Evolutionary conservation across 176 grass and related monocot species (phyloP), one percentile per base, ranked within the genome.

Genomic region (Phyllostachys edulis): DNA sequence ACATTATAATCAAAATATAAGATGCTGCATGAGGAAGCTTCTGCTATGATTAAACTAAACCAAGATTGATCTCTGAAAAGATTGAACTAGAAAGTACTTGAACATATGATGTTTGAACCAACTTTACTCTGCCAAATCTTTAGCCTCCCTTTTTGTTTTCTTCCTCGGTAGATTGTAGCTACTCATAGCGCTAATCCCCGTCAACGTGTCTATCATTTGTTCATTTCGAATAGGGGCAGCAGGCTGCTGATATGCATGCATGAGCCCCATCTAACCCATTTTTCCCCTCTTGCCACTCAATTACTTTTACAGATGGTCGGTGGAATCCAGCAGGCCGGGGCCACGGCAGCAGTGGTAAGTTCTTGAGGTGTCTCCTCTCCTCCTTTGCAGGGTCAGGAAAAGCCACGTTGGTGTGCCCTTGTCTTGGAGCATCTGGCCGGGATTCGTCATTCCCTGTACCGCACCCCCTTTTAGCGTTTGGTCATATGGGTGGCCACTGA

Each of bases 221-320:
- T 81, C 85, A 62, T 82, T 54, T 44, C 7, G 17, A 17, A 42
- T 42, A 41, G 20, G 73, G 71, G 72, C 41, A 64, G 34, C 54
- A 71, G 49, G 54, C 4, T 60, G 44, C 54, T 63, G 77, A 87
- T 63, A 24, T 80, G 62, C 62, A 24, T 70, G 79, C 37, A 85
- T 69, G 73, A 77, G 11, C 62, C 62, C 37, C 47, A 20, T 83
- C 84, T 90, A 69, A 90, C 61, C 14, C 34, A 2, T 75, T 54
- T 82, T 42, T 76, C 18, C 15, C 37, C 71, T 23, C 32, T 27
- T 5, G 13, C 69, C 65, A 84, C 85, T 90, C 4, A 32, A 87
- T 75, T 49, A 36, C 69, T 63, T 80, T 74, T 85, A 82, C 86
- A 91, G 86, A 82, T 82, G 86, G 73, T 88, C 82, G 82, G 82